Percentiles rank a stretch among this genome's conserved stretches.
phyloP scores from a whole-genome alignment of 176 grass and related monocot species.

The Hordeum vulgare region MorexV3_pseudomolecules_assembly NC_058520.1:545587086-545587585 shows the following conservation, averaged over 20 bases:
- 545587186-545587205: conserved; percentile 22
- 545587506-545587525: conserved; percentile 54
- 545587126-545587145: conserved; percentile 54
- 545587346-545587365: conserved; percentile 48
- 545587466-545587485: conserved; percentile 72
- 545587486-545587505: conserved; percentile 60
- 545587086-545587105: conserved; percentile 28
- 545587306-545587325: conserved; percentile 67
- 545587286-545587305: conserved; percentile 26
- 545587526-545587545: conserved; percentile 74
- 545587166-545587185: conserved; percentile 19
- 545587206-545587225: conserved; percentile 25
- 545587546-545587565: conserved; percentile 84
- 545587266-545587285: background rate
- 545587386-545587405: conserved; percentile 7
- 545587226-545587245: background rate
- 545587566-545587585: conserved; percentile 75
- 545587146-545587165: conserved; percentile 26
- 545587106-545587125: conserved; percentile 33
- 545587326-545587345: conserved; percentile 36
- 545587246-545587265: conserved; percentile 7
- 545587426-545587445: conserved; percentile 84
- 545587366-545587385: conserved; percentile 27
- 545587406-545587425: conserved; percentile 90
- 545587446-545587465: conserved; percentile 52